Base-by-base conservation (phyloP, 2,329 filamentous ascomycete species). In the Colletotrichum lentis region DNA sequence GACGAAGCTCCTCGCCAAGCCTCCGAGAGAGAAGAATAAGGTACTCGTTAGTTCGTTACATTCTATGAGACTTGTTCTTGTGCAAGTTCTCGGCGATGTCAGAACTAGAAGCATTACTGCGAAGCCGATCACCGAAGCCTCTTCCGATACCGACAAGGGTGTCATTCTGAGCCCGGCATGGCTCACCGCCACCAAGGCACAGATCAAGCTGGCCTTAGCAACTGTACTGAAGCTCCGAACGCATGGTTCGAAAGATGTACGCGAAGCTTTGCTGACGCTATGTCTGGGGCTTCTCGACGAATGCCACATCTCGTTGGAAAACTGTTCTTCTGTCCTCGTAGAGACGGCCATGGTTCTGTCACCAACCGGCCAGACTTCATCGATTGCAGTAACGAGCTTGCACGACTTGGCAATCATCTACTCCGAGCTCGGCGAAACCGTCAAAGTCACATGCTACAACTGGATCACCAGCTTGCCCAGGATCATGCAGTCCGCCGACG, bases 401-500 rank as follows among this genome's bases (percentile, higher is more conserved):
- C 83, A 83, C 35, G 85, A 89, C 69, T 80, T 96, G 31, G 81
- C 90, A 6, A 84, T 80, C 46, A 86, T 89, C 12, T 88, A 93
- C 72, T 79, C 84, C 1, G 81, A 86, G 56, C 82, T 94, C 2
- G 80, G 85, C 3, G 88, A 91, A 24, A 80, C 86, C 3, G 81
- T 95, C 31, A 92, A 92, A 72, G 86, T 84, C 35, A 90, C 87
- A 0, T 83, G 96, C 0, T 91, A 95, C 76, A 89, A 89, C 60
- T 97, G 94, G 94, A 86, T 94, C 27, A 87, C 88, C 2, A 90
- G 92, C 47, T 85, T 99, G 20, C 90, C 95, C 5, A 87, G 94
- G 18, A 79, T 93, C 16, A 94, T 97, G 88, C 93, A 95, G 76
- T 88, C 89, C 10, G 91, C 89, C 72, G 94, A 98, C 73, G 93